Conservation (phyloP, 441 rosid genomes). For the Gossypium schwendimanii region DNA sequence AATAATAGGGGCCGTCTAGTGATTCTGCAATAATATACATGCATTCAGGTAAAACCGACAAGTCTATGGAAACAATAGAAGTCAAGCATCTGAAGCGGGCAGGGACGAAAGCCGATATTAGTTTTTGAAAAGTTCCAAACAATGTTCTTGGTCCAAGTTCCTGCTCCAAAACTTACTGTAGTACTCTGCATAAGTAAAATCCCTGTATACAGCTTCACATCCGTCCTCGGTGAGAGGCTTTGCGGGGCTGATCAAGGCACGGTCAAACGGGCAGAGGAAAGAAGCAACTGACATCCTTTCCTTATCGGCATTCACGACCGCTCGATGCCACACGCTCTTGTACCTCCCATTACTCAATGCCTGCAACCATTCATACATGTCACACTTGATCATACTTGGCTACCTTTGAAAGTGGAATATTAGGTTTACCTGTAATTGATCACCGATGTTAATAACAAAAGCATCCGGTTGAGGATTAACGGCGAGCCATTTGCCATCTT, state of each 20-base stretch:
- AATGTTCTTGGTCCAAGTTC: conserved; percentile 57
- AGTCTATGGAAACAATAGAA: not conserved
- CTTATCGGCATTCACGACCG: conserved; percentile 36
- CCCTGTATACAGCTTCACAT: conserved; percentile 36
- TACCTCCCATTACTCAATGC: conserved; percentile 60
- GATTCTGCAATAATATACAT: not conserved
- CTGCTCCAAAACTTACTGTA: conserved; percentile 60
- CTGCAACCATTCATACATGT: conserved; percentile 22
- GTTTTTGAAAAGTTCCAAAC: conserved; percentile 51
- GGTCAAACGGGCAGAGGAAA: conserved; percentile 41
- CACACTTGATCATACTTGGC: not conserved
- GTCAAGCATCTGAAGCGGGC: too few species aligned
- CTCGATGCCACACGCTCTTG: conserved; percentile 63
- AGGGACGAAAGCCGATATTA: not conserved
- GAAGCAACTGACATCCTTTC: conserved; percentile 52
- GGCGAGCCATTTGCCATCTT: conserved; percentile 51
- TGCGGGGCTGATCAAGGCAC: conserved; percentile 45
- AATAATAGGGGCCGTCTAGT: not conserved
- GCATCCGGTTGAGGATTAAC: conserved; percentile 54
- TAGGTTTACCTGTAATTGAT: conserved; percentile 45
- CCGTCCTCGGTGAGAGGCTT: conserved; percentile 26
- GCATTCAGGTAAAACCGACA: not conserved
- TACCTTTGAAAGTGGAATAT: not conserved
- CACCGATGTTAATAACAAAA: conserved; percentile 59
- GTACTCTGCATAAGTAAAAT: conserved; percentile 54